phyloP scores from a whole-genome alignment of 257 asterid genomes.

The Salvia hispanica region DNA sequence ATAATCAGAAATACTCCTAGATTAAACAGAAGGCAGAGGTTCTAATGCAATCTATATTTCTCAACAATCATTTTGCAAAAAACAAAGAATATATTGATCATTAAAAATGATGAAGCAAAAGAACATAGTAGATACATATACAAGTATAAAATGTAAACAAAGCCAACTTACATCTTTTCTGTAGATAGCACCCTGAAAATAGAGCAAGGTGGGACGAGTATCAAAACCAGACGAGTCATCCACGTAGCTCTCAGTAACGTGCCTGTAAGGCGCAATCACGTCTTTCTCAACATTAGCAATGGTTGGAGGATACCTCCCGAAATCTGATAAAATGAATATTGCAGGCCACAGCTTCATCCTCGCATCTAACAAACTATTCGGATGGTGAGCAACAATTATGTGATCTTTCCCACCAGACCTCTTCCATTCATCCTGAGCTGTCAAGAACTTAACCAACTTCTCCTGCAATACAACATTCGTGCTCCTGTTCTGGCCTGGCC shows the following conservation, averaged over 20 bases:
- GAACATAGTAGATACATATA: not conserved
- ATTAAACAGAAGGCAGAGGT: not conserved
- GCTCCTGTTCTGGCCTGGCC: conserved; percentile 49
- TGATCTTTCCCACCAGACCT: conserved; percentile 81
- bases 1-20: not conserved
- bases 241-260: conserved; percentile 53
- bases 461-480: conserved; percentile 59
- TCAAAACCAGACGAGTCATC: conserved; percentile 67
- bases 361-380: conserved; percentile 81
- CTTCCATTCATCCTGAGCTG: conserved; percentile 72
- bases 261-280: conserved; percentile 88
- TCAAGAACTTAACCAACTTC: conserved; percentile 68
- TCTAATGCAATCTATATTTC: not conserved
- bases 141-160: not conserved
- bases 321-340: conserved; percentile 73
- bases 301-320: conserved; percentile 89
- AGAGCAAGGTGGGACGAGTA: conserved; percentile 74
- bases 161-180: conserved; percentile 81
- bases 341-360: conserved; percentile 94
- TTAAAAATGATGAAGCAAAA: not conserved
- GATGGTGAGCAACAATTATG: conserved; percentile 88
- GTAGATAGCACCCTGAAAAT: conserved; percentile 93
- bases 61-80: conserved; percentile 21
- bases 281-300: conserved; percentile 89
- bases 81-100: not conserved